Percentiles rank a stretch among this genome's conserved stretches.
phyloP scores from a whole-genome alignment of 2,329 filamentous ascomycete genomes.

The Cryphonectria radicalis region DNA sequence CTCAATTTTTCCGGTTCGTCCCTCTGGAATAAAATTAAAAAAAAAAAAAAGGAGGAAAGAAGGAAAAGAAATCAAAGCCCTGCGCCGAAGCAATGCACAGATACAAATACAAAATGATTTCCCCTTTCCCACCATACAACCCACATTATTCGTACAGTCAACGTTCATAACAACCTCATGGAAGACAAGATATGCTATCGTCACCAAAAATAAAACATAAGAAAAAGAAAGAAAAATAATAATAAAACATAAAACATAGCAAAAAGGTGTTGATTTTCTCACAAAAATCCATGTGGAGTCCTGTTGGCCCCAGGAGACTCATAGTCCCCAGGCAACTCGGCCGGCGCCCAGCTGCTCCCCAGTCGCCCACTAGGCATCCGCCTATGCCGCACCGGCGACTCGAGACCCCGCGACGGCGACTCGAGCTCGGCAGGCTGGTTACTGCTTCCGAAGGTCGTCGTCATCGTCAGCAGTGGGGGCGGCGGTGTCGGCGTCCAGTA shows the following conservation, averaged over 20 bases:
- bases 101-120: background rate
- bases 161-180: background rate
- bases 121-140: background rate
- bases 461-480: conserved; percentile 9
- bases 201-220: background rate
- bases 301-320: background rate
- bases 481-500: conserved; percentile 16
- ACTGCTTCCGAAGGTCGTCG: conserved; percentile 12
- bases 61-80: background rate
- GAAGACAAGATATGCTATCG: background rate
- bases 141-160: background rate
- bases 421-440: conserved; percentile 28
- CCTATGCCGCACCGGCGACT: background rate
- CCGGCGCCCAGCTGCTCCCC: conserved; percentile 13
- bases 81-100: background rate
- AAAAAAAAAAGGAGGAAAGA: background rate
- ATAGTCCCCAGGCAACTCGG: conserved; percentile 6
- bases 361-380: conserved; percentile 6
- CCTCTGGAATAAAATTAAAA: background rate
- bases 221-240: background rate
- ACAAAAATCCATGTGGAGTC: background rate
- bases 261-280: background rate
- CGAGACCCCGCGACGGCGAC: conserved; percentile 14
- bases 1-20: too few species aligned
- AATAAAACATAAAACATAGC: background rate